Percentiles rank a stretch among this genome's conserved stretches.
phyloP scores from a whole-genome alignment of 352 stramenopile genomes.

The Halophytophthora polymorphica region DNA sequence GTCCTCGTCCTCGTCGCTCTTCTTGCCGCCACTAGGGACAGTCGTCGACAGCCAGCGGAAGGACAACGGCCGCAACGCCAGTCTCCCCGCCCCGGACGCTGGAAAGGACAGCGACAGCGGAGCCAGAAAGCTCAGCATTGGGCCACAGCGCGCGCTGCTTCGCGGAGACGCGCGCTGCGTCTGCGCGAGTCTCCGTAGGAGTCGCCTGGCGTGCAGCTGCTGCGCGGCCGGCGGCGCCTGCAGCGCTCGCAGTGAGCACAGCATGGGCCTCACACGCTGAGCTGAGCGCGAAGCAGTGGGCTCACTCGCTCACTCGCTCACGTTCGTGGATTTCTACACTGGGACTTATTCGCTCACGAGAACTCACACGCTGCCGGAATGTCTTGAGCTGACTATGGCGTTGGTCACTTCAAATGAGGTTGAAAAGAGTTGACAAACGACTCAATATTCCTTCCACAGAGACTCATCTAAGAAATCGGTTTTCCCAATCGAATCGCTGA shows the following conservation, averaged over 20 bases:
- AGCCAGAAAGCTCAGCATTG: slow-evolving; percentile 4
- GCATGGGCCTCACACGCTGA: slow-evolving; percentile 9
- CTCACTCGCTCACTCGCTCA: too few species aligned
- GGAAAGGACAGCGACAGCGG: background rate
- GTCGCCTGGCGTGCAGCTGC: slow-evolving; percentile 6
- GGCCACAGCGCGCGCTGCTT: background rate
- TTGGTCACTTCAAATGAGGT: too few species aligned
- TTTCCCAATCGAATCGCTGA: too few species aligned
- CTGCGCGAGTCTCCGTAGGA: slow-evolving; percentile 5
- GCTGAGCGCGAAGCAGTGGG: background rate
- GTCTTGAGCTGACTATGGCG: too few species aligned
- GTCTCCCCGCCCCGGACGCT: slow-evolving; percentile 4
- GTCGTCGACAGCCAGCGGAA: slow-evolving; percentile 19
- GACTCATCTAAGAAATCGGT: too few species aligned
- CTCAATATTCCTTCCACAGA: too few species aligned
- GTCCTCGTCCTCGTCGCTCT: slow-evolving; percentile 8
- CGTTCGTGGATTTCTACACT: too few species aligned
- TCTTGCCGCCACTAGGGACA: slow-evolving; percentile 2
- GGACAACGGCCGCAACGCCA: slow-evolving; percentile 6
- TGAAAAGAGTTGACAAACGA: too few species aligned
- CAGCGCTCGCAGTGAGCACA: slow-evolving; percentile 21
- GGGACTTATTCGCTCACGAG: too few species aligned
- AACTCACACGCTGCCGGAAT: too few species aligned
- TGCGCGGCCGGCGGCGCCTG: slow-evolving; percentile 6
- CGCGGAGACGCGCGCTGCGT: slow-evolving; percentile 4